Evolutionary conservation across 1,139 yeast species (phyloP), one percentile per base, ranked within the genome.

Genomic region (Hyphopichia buzzinii): DNA sequence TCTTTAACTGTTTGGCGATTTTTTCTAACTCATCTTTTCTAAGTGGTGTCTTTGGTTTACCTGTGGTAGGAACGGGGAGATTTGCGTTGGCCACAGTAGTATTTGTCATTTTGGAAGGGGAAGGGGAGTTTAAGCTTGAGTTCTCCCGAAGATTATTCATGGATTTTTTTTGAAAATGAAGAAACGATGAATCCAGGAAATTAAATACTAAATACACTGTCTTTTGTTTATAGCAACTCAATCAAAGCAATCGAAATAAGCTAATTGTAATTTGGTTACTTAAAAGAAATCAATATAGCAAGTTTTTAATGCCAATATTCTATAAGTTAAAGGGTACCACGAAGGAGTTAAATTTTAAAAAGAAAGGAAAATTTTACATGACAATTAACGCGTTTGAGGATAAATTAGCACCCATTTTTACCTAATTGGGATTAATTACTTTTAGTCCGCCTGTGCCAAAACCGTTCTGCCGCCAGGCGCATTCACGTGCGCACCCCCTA

Each of bases 11-110:
- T 39, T 62, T 62, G 42, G 77, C 77, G 27, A 71, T 71, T 41
- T 67, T 62, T 44, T 71, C 77, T 39, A 71, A 55, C 41, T 71
- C 77, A 40, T 70, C 76, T 48, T 69, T 70, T 42, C 63, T 63
- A 46, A 71, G 57, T 8, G 72, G 67, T 3, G 72, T 64, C 43
- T 65, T 65, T 14, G 59, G 60, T 39, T 57, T 59, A 4, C 11
- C 23, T 8, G 10, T n/a, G n/a, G 16, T 26, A 5, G 15, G 15
- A n/a, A n/a, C n/a, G 6, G 21, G n/a, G 23, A 8, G 17, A n/a
- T n/a, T 10, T 6, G 10, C 23, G 8, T 7, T 19, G 23, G 23
- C 29, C 7, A n/a, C 31, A 12, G 21, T 8, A 12, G 31, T 29
- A 7, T 17, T 14, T n/a, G 17, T 11, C 11, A 10, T 30, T 16